Evolutionary conservation across 2,329 filamentous ascomycete species (phyloP), one percentile per base, ranked within the genome.

Genomic region (Escovopsis sp.): DNA sequence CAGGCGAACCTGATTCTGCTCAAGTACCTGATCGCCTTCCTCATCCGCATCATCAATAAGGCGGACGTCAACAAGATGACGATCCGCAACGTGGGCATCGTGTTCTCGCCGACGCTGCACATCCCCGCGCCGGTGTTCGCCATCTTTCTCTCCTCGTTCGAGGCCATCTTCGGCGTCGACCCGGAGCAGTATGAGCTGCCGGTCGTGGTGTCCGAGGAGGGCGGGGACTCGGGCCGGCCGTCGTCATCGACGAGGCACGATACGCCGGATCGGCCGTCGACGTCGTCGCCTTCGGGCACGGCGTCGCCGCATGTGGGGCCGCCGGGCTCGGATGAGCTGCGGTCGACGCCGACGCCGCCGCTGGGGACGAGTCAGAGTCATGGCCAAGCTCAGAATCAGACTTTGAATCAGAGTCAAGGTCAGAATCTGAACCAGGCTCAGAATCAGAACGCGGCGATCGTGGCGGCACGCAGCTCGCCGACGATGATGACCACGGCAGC

Each of bases 21-120:
- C 27, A 78, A 80, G 48, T 86, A 92, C 43, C 63, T 98, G 37
- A 83, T 88, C 33, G 75, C 81, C 4, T 94, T 94, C 60, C 61
- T 98, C 47, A 84, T 94, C 51, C 79, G 81, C 49, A 88, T 98
- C 48, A 85, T 94, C 51, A 86, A 90, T 56, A 86, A 94, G 47
- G 68, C 85, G 6, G 78, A 83, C 47, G 66, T 80, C 42, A 98
- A 98, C 64, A 96, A 94, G 66, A 98, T 98, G 90, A 94, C 83
- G 10, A 83, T 94, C 35, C 78, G 88, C 45, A 98, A 98, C 51
- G 84, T 98, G 36, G 88, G 90, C 43, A 96, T 98, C 47, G 88
- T 98, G 38, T 98, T 98, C 56, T 93, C 90, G 13, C 90, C 90
- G 1, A 96, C 90, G 0, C 69, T 98, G 36, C 96, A 96, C 55